Evolutionary conservation across 169 alveolate species (phyloP), one percentile per base, ranked within the genome.

Genomic region (Plasmodium gonderi): DNA sequence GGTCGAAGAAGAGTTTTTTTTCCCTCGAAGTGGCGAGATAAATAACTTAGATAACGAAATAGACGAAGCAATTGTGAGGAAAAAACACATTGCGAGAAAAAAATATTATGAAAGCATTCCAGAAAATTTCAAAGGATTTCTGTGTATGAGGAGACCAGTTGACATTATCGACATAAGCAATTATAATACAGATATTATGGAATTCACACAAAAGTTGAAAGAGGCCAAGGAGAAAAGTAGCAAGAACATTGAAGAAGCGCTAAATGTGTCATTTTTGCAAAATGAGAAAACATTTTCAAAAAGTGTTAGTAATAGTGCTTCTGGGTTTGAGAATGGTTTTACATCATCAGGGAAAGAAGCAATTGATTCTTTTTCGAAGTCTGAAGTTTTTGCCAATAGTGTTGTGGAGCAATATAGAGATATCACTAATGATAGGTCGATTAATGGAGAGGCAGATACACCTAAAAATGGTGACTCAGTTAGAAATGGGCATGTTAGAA

Each of bases 71-170:
- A 90, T 90, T 33, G 74, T 78, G 40, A 42, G 90, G 74, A 90
- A 77, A 65, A 90, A 90, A 47, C 54, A 78, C 42, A 47, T 90
- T 12, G 90, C 90, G 3, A 90, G 90, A 51, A 90, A 90, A 26
- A 90, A 90, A 79, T 90, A 90, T 49, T 90, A 90, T 76, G 94
- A 77, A 26, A 68, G 60, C 47, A 90, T 90, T 14, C 94, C 94
- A 0, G 20, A 90, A 60, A 17, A 60, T n/a, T 90, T 90, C 74
- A 90, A 90, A 33, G 94, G 94, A 0, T 90, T 90, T 72, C 40
- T 90, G 49, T 78, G 72, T 40, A 90, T 90, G 94, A 67, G 94
- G 44, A 64, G 94, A 26, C 79, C 94, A 9, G 81, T 90, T 36
- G 94, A 90, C 26, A 79, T 78, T 78, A 90, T 90, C 23, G 94